A percentile compares a stretch with the other conserved stretches of the same genome.
Conservation (phyloP, 2,329 filamentous ascomycete genomes). For the Scolecobasidium constrictum region DNA sequence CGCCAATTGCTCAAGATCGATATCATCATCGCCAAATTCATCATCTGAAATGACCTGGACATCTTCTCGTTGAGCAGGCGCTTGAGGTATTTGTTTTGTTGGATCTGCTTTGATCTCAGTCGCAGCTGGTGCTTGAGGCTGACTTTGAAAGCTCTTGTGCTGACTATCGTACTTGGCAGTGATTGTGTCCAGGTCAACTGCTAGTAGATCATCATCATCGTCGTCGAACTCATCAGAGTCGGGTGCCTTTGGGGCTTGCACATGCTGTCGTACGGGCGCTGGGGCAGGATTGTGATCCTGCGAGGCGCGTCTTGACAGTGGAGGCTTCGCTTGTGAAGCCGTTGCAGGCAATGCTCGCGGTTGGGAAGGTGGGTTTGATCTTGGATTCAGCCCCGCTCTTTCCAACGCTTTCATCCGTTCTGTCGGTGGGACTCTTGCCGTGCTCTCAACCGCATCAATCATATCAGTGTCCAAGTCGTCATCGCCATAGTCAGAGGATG, state of each 20-base stretch:
- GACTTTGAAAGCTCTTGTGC: neutral
- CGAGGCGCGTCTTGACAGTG: neutral
- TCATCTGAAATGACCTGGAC: constrained; percentile 47
- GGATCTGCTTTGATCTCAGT: constrained; percentile 9
- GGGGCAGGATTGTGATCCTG: neutral
- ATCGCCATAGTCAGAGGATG: constrained; percentile 14
- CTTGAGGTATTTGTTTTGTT: constrained; percentile 16
- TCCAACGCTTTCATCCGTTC: neutral
- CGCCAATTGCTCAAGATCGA: constrained; percentile 60
- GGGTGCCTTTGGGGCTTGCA: constrained; percentile 8
- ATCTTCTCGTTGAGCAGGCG: constrained; percentile 27
- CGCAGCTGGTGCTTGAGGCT: neutral
- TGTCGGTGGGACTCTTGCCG: neutral
- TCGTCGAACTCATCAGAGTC: constrained; percentile 32
- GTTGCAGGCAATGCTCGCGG: neutral
- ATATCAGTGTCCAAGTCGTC: constrained; percentile 15
- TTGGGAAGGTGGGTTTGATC: neutral
- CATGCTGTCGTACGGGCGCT: neutral
- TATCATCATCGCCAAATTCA: constrained; percentile 59
- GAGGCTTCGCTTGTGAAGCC: neutral
- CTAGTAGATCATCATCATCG: constrained; percentile 38
- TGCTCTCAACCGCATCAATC: constrained; percentile 10
- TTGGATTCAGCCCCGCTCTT: neutral
- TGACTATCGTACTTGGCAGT: constrained; percentile 26
- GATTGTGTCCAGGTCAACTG: constrained; percentile 47